These are phyloP conservation scores for Coleophoma crateriformis DNA, from an alignment of 2,329 filamentous ascomycete genomes.

Conservation along the genomic window DNA sequence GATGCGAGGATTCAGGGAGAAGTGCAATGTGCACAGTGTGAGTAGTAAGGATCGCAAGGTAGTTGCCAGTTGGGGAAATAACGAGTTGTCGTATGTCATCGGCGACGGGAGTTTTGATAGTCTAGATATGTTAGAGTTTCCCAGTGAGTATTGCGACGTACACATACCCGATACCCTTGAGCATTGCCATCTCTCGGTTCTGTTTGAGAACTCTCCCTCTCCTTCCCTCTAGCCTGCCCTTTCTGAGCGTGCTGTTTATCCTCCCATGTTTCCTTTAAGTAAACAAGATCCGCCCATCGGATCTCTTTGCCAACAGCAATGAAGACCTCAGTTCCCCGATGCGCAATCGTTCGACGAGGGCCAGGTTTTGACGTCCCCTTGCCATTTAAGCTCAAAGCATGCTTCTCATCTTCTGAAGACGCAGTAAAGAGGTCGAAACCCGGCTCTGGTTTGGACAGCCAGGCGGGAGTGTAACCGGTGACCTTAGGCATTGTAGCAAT, in stretches of 20 bases:
- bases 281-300: slow-evolving; percentile 80
- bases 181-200: slow-evolving; percentile 25
- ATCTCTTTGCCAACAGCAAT: slow-evolving; percentile 85
- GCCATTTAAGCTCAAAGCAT: slow-evolving; percentile 11
- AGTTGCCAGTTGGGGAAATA: slow-evolving; percentile 76
- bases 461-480: slow-evolving; percentile 78
- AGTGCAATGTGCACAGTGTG: slow-evolving; percentile 85
- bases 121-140: slow-evolving; percentile 38
- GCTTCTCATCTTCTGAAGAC: slow-evolving; percentile 15
- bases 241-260: slow-evolving; percentile 26
- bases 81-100: slow-evolving; percentile 80
- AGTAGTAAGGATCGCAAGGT: slow-evolving; percentile 78
- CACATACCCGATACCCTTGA: slow-evolving; percentile 43
- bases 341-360: slow-evolving; percentile 65
- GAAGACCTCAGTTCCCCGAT: slow-evolving; percentile 81
- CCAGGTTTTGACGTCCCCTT: slow-evolving; percentile 40
- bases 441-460: slow-evolving; percentile 73
- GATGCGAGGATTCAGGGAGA: slow-evolving; percentile 74
- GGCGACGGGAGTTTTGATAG: slow-evolving; percentile 71
- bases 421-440: slow-evolving; percentile 73
- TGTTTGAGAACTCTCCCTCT: slow-evolving; percentile 3
- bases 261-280: slow-evolving; percentile 63
- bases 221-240: slow-evolving; percentile 11
- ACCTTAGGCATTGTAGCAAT: slow-evolving; percentile 70
- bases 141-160: slow-evolving; percentile 11